Evolutionary conservation across 139 green algal genomes (phyloP).

Genomic region (Chlamydomonas schloesseri): DNA sequence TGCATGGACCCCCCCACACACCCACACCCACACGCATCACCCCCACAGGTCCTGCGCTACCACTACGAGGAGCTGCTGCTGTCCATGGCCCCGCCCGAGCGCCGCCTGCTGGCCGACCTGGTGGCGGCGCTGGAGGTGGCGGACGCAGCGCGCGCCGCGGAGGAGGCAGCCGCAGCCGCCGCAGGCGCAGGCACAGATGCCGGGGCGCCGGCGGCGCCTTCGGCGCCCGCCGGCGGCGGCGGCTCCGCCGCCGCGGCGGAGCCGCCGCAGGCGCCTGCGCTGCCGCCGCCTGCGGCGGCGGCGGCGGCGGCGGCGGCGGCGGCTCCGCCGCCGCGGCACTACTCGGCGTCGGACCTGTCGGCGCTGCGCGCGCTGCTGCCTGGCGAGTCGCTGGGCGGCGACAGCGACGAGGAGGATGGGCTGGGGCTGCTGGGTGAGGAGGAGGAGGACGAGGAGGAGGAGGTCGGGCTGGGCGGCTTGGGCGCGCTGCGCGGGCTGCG

Average conservation of each 20-base stretch:
- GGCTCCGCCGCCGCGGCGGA: not conserved
- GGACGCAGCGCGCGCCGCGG: not conserved
- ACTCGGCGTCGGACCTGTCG: not conserved
- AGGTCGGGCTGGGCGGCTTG: not conserved
- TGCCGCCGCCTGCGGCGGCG: not conserved
- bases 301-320: not conserved
- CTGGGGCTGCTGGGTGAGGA: not conserved
- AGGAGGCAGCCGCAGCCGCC: not conserved
- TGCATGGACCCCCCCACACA: too few relatives aligned
- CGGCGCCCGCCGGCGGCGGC: not conserved
- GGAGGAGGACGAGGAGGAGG: not conserved
- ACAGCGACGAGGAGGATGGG: not conserved
- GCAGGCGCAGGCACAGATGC: not conserved
- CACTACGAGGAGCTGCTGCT: not conserved
- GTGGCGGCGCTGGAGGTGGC: constrained; percentile 18
- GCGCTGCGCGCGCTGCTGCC: constrained; percentile 6
- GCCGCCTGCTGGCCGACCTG: constrained; percentile 8
- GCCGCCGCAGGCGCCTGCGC: not conserved
- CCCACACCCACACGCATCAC: too few relatives aligned
- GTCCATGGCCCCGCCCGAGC: not conserved
- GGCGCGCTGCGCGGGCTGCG: not conserved
- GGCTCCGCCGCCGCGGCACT: too few relatives aligned
- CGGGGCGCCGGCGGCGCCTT: not conserved
- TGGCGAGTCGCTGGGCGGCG: not conserved
- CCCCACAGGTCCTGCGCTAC: not conserved